These are phyloP conservation scores for Pichia insulana DNA, from an alignment of 805 yeast species.

Conservation along the genomic window DNA sequence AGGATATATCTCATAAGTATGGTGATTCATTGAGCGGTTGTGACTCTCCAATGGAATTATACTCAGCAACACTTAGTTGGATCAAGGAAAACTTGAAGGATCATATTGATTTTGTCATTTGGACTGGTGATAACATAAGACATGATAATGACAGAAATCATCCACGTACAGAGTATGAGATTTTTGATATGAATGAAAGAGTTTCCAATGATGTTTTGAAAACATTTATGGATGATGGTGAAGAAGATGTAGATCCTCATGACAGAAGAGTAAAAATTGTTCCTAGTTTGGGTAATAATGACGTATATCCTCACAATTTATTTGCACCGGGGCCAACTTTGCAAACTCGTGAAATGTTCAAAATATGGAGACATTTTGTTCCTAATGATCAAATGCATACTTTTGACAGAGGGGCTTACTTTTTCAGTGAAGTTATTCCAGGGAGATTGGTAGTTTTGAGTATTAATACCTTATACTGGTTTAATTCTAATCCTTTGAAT, in stretches of 20 bases:
- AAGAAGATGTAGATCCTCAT: conserved; percentile 21
- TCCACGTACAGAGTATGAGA: conserved; percentile 69
- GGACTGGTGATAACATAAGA: conserved; percentile 88
- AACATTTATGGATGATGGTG: conserved; percentile 42
- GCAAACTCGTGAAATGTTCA: conserved; percentile 69
- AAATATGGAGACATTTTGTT: conserved; percentile 63
- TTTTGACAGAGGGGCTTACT: conserved; percentile 70
- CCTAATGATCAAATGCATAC: conserved; percentile 72
- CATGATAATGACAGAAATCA: conserved; percentile 70
- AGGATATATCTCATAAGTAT: conserved; percentile 49
- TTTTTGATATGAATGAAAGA: conserved; percentile 57
- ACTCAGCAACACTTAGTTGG: conserved; percentile 62
- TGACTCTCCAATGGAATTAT: conserved; percentile 59
- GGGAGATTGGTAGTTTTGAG: conserved; percentile 69
- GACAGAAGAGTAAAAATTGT: conserved; percentile 35
- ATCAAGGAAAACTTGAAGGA: conserved; percentile 53
- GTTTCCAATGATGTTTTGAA: conserved; percentile 46
- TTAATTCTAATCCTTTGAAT: conserved; percentile 70
- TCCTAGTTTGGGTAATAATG: conserved; percentile 79
- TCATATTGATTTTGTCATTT: conserved; percentile 74
- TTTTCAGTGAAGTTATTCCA: conserved; percentile 71
- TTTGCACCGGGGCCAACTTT: conserved; percentile 84
- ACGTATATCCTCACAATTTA: conserved; percentile 82
- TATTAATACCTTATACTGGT: conserved; percentile 68
- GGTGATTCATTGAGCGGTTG: conserved; percentile 76